Evolutionary conservation across 768 basidiomycete species (phyloP).

Genomic region (Naganishia friedmannii): DNA sequence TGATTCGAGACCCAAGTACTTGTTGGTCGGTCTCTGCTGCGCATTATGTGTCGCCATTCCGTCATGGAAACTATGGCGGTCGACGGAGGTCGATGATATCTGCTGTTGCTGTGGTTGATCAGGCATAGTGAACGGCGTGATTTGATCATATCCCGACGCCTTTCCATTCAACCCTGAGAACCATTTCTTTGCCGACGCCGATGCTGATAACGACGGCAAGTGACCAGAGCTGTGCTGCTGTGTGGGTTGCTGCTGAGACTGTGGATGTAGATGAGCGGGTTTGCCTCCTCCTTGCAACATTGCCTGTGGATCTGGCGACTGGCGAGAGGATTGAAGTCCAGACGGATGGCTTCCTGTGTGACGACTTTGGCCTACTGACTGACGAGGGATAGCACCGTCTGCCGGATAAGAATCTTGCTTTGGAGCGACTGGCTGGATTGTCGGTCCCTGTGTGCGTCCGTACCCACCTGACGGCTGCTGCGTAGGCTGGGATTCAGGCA

Average conservation of each 20-base stretch:
- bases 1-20: not conserved
- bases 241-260: not conserved
- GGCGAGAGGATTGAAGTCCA: not conserved
- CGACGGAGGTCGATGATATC: not conserved
- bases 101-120: slow-evolving; percentile 5
- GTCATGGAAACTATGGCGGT: slow-evolving; percentile 11
- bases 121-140: slow-evolving; percentile 21
- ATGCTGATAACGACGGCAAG: slow-evolving; percentile 6
- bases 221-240: not conserved
- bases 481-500: slow-evolving; percentile 10
- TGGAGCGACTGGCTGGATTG: not conserved
- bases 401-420: not conserved
- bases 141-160: slow-evolving; percentile 15
- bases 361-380: not conserved
- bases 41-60: not conserved
- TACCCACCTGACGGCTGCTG: not conserved
- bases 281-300: not conserved
- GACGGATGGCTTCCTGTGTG: not conserved
- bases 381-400: not conserved
- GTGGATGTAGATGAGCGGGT: not conserved
- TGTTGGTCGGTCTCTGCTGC: not conserved
- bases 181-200: slow-evolving; percentile 20
- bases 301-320: slow-evolving; percentile 13
- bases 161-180: slow-evolving; percentile 11
- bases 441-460: not conserved